These are phyloP conservation scores for Lactifluus subvellereus DNA, from an alignment of 768 basidiomycete genomes.

Conservation along the genomic window DNA sequence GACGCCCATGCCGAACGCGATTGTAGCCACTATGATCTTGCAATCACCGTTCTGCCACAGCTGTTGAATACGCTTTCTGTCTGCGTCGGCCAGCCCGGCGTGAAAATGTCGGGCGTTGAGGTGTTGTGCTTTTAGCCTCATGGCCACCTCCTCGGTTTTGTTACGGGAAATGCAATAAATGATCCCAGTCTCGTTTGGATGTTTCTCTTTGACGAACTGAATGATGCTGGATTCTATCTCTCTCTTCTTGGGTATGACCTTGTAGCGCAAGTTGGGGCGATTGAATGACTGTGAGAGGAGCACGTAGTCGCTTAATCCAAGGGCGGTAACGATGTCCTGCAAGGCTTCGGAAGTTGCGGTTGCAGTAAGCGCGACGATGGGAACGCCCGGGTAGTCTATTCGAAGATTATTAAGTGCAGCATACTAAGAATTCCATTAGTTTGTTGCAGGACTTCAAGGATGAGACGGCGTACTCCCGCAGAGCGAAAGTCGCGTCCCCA, in stretches of 20 bases:
- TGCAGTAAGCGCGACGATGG: conserved; percentile 95
- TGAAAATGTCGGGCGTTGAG: conserved; percentile 79
- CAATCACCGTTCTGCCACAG: conserved; percentile 71
- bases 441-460: neutral
- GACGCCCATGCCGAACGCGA: conserved; percentile 97
- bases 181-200: conserved; percentile 63
- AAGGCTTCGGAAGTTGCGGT: conserved; percentile 80
- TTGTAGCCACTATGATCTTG: conserved; percentile 88
- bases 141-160: conserved; percentile 78
- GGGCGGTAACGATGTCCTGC: conserved; percentile 68
- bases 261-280: conserved; percentile 83
- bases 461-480: conserved; percentile 12
- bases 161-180: conserved; percentile 74
- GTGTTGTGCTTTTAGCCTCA: conserved; percentile 51
- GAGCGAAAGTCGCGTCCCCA: conserved; percentile 95
- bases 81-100: conserved; percentile 61
- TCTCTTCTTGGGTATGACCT: conserved; percentile 46
- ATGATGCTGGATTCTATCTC: conserved; percentile 54
- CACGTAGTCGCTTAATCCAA: conserved; percentile 54
- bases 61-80: conserved; percentile 55
- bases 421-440: conserved; percentile 30
- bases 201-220: conserved; percentile 55
- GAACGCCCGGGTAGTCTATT: conserved; percentile 66
- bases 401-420: conserved; percentile 45
- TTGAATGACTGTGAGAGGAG: conserved; percentile 85